Evolutionary conservation across 2,329 filamentous ascomycete species (phyloP).

Genomic region (Coleophoma cylindrospora): DNA sequence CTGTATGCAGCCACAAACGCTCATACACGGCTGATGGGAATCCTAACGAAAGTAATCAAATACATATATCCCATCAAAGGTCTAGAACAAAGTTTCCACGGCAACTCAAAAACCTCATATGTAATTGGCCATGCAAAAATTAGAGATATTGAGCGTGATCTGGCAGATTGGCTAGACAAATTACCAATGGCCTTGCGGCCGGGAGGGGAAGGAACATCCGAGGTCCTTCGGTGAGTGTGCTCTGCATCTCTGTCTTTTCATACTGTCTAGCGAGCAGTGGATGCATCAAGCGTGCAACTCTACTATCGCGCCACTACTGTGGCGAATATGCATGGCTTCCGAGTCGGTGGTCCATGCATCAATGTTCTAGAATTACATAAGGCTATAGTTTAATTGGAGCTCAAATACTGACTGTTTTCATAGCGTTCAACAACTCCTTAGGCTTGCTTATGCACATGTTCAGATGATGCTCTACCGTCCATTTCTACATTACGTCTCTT

Average conservation of each 20-base stretch:
- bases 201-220: constrained; percentile 68
- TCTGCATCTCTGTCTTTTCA: background rate
- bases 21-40: constrained; percentile 57
- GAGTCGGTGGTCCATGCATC: no score
- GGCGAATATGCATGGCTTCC: no score
- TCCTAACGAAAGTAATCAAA: constrained; percentile 60
- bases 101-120: constrained; percentile 40
- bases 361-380: no score
- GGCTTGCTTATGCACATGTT: constrained; percentile 77
- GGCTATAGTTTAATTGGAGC: background rate
- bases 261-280: background rate
- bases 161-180: constrained; percentile 58
- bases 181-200: constrained; percentile 75
- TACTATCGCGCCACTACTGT: no score
- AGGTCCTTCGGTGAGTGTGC: constrained; percentile 65
- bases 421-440: constrained; percentile 66
- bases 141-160: constrained; percentile 57
- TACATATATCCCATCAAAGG: constrained; percentile 61
- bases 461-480: constrained; percentile 80
- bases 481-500: constrained; percentile 78
- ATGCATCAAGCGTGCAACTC: no score
- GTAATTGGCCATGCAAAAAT: constrained; percentile 59
- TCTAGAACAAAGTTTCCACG: constrained; percentile 37
- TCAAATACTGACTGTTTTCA: background rate
- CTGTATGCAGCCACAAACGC: constrained; percentile 62